Percentiles rank a stretch among this genome's conserved stretches.
Evolutionary conservation across 495 filamentous ascomycete species (phyloP).

Genomic region (Articulospora tetracladia): DNA sequence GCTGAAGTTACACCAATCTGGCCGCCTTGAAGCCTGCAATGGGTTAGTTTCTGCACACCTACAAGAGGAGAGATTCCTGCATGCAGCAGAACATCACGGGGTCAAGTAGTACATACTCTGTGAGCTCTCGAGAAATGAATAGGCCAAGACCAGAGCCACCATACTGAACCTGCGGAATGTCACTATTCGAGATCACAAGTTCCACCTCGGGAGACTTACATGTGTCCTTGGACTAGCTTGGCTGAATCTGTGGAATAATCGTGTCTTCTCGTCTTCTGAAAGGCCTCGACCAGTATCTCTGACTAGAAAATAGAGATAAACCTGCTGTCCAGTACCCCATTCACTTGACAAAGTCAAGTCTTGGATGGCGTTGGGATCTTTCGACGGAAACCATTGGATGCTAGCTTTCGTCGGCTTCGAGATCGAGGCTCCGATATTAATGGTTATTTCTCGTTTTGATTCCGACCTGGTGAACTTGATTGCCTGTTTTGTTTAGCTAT

Average conservation of each 20-base stretch:
- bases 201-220: slow-evolving; percentile 30
- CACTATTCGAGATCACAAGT: not conserved
- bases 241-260: slow-evolving; percentile 57
- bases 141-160: slow-evolving; percentile 80
- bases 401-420: slow-evolving; percentile 19
- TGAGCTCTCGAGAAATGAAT: slow-evolving; percentile 74
- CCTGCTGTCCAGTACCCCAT: slow-evolving; percentile 50
- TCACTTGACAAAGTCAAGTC: slow-evolving; percentile 52
- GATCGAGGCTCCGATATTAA: slow-evolving; percentile 48
- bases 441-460: slow-evolving; percentile 31
- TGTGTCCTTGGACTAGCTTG: slow-evolving; percentile 68
- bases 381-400: slow-evolving; percentile 23
- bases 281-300: slow-evolving; percentile 58
- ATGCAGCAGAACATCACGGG: not conserved
- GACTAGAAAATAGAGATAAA: slow-evolving; percentile 54
- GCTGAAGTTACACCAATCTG: slow-evolving; percentile 77
- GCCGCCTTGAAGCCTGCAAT: slow-evolving; percentile 61
- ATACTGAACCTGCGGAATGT: slow-evolving; percentile 44
- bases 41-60: not conserved
- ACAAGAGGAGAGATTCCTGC: too few species aligned
- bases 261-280: slow-evolving; percentile 49
- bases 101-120: slow-evolving; percentile 38
- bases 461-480: slow-evolving; percentile 67
- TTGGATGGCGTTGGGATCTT: slow-evolving; percentile 29
- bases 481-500: slow-evolving; percentile 31